phyloP scores from a whole-genome alignment of 208 protist species.

The Trichomonas vaginalis region DNA sequence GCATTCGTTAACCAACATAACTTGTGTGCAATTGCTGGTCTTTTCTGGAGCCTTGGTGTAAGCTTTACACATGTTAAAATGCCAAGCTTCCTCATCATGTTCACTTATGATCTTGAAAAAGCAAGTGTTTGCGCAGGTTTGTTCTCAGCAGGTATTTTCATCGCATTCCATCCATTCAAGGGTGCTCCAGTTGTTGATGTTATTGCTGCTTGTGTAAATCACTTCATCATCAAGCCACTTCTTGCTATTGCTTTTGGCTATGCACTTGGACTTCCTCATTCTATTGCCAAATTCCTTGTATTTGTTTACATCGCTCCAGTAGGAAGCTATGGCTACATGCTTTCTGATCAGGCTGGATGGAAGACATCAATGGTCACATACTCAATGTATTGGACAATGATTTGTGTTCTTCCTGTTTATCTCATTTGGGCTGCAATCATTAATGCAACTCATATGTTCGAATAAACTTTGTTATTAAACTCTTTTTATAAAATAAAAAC shows the following conservation, averaged over 20 bases:
- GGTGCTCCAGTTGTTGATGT: neutral
- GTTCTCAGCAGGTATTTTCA: neutral
- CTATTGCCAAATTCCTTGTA: neutral
- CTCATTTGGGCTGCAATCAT: neutral
- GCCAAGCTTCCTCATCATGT: neutral
- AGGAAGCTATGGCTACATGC: neutral
- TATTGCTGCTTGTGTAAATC: neutral
- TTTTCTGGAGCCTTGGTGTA: neutral
- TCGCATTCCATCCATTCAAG: neutral
- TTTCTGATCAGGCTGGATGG: neutral
- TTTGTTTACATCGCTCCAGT: neutral
- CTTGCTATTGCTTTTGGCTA: neutral
- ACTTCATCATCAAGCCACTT: neutral
- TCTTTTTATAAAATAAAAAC: too few relatives aligned
- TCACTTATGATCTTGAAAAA: neutral
- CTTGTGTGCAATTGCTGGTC: neutral
- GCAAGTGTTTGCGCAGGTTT: neutral
- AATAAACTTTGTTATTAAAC: too few relatives aligned
- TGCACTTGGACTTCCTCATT: neutral
- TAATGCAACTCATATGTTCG: neutral
- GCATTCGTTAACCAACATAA: neutral
- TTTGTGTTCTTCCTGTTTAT: neutral
- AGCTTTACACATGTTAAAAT: neutral
- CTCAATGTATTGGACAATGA: neutral
- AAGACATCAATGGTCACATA: neutral